These are phyloP conservation scores for Cucurbita pepo DNA, from an alignment of 306 rosid species.

Conservation along the genomic window DNA sequence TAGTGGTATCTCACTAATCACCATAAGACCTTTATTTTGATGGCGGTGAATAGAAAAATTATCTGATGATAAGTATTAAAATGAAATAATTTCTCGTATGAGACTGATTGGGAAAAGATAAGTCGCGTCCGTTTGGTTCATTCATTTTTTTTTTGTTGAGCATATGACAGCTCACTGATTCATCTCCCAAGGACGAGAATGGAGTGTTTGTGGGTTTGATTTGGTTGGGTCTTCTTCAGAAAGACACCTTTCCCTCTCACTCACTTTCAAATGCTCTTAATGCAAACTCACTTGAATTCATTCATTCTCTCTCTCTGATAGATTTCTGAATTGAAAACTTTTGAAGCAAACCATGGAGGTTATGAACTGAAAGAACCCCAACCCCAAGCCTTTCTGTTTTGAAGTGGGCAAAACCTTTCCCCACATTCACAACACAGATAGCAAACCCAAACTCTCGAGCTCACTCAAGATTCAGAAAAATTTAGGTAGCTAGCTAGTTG, in stretches of 20 bases:
- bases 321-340: too few species aligned
- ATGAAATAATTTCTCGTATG: too few species aligned
- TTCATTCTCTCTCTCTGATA: too few species aligned
- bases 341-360: too few species aligned
- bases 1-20: too few species aligned
- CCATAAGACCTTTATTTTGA: too few species aligned
- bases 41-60: too few species aligned
- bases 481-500: too few species aligned
- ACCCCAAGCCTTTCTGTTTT: neutral
- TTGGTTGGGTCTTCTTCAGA: neutral
- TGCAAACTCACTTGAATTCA: too few species aligned
- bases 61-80: too few species aligned
- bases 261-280: neutral
- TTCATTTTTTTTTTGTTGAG: neutral
- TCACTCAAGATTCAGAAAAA: neutral
- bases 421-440: neutral
- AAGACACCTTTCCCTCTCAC: neutral
- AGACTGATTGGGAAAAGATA: too few species aligned
- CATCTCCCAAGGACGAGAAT: slow-evolving; percentile 4
- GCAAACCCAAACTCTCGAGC: neutral
- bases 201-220: neutral
- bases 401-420: neutral
- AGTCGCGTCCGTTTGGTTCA: too few species aligned
- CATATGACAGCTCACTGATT: neutral
- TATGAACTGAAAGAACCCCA: neutral